Conservation (phyloP, 1,284 basidiomycete genomes). For the Sparassis latifolia region DNA sequence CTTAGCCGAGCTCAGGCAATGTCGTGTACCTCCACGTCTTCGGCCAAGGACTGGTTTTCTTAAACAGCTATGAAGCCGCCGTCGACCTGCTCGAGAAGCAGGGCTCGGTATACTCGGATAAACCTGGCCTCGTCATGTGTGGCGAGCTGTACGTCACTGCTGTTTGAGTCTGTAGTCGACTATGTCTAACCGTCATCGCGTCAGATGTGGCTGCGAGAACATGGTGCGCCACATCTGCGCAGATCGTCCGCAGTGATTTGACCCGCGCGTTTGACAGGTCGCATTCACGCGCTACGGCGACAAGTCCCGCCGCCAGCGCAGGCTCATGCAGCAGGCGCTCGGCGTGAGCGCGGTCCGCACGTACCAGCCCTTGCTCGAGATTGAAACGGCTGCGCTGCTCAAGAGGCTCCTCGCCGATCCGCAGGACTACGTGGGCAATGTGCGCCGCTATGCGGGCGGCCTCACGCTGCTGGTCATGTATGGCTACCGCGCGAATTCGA, state of each 20-base stretch:
- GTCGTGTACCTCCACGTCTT: slow-evolving; percentile 62
- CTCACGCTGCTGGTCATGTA: slow-evolving; percentile 59
- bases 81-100: slow-evolving; percentile 62
- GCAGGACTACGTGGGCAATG: slow-evolving; percentile 23
- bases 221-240: slow-evolving; percentile 37
- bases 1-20: slow-evolving; percentile 36
- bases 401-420: slow-evolving; percentile 25
- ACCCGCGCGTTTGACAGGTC: slow-evolving; percentile 31
- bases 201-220: slow-evolving; percentile 58
- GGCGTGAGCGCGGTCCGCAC: slow-evolving; percentile 41
- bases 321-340: slow-evolving; percentile 58
- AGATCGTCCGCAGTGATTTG: not conserved
- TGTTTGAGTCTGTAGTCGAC: slow-evolving; percentile 1
- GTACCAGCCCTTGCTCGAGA: slow-evolving; percentile 54
- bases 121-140: slow-evolving; percentile 59
- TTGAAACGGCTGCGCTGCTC: slow-evolving; percentile 35
- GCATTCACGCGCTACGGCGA: slow-evolving; percentile 65
- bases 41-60: slow-evolving; percentile 57
- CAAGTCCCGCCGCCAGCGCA: slow-evolving; percentile 55
- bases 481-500: slow-evolving; percentile 48
- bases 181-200: slow-evolving; percentile 8
- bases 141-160: slow-evolving; percentile 37
- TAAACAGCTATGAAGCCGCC: slow-evolving; percentile 52
- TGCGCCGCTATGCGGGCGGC: slow-evolving; percentile 47
- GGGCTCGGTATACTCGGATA: slow-evolving; percentile 66